Evolutionary conservation across 208 protist species (phyloP), one percentile per base, ranked within the genome.

Genomic region (Porcisia hertigi): DNA sequence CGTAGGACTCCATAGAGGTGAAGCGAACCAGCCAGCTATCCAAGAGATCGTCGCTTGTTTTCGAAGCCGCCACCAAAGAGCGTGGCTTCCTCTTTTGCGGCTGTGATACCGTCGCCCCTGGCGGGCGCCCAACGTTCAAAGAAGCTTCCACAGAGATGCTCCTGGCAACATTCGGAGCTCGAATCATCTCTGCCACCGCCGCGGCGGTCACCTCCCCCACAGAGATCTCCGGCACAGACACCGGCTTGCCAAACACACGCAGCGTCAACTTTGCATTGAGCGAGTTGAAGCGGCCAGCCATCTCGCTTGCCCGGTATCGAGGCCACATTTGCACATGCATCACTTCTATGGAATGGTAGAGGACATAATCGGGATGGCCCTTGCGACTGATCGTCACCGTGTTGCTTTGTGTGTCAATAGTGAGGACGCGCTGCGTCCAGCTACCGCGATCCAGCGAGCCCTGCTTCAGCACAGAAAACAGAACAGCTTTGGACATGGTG

Each of bases 351-450:
- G 67, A 67, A 52, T 82, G 78, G 60, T 82, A 82, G 43, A 78
- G 36, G 39, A 77, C 49, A 52, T 78, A 54, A n/a, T 75, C 41
- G 14, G 67, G 58, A 67, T 77, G 78, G 20, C 78, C 65, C 66
- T 71, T 76, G 23, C 74, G 73, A 69, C 78, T 82, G 78, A 82
- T 71, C 16, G 72, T 75, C 41, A 78, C 71, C 52, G 67, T 78
- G 59, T 54, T 59, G 34, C 57, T 78, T n/a, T 55, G 49, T 4
- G 73, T 78, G 60, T 78, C 71, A 20, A 82, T 72, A 23, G 78
- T 82, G 34, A 77, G 57, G n/a, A 72, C 71, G 34, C 78, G 78
- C 16, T 71, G 69, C n/a, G 72, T 70, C 78, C 78, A 82, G 63
- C 49, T 77, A 41, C 66, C 57, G 4, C 25, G 39, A 12, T 60